phyloP scores from a whole-genome alignment of 371 early-diverging fungal genomes.

The Zancudomyces culisetae region DNA sequence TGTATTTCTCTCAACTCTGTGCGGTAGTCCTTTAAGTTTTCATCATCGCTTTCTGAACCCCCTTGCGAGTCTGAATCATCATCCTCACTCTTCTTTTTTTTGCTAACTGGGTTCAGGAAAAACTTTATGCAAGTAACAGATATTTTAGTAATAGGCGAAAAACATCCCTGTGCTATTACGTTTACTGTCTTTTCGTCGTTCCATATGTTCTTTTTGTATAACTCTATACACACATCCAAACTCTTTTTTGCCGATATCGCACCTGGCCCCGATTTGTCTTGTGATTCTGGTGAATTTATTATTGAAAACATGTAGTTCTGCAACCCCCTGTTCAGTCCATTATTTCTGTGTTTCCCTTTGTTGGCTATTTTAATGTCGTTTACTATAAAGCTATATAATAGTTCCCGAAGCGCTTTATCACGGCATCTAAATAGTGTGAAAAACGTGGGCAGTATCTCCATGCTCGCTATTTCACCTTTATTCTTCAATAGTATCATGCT shows the following conservation, averaged over 20 bases:
- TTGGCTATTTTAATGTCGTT: slow-evolving; percentile 84
- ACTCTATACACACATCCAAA: slow-evolving; percentile 84
- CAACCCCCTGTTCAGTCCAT: slow-evolving; percentile 83
- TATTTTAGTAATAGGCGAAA: slow-evolving; percentile 72
- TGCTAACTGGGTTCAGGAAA: slow-evolving; percentile 52
- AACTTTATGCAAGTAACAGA: slow-evolving; percentile 84
- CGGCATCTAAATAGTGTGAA: slow-evolving; percentile 81
- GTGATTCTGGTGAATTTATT: slow-evolving; percentile 34
- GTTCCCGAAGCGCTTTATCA: slow-evolving; percentile 73
- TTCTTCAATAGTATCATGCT: slow-evolving; percentile 78
- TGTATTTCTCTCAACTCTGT: slow-evolving; percentile 18
- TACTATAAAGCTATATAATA: slow-evolving; percentile 79
- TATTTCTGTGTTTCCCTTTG: slow-evolving; percentile 67
- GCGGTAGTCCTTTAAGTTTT: neutral
- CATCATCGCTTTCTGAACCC: slow-evolving; percentile 10
- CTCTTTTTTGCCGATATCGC: slow-evolving; percentile 83
- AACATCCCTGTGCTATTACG: slow-evolving; percentile 88
- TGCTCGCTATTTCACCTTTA: slow-evolving; percentile 46
- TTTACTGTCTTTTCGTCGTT: slow-evolving; percentile 94
- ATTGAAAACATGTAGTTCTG: slow-evolving; percentile 93
- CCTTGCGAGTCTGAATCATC: slow-evolving; percentile 39
- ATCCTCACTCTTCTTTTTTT: slow-evolving; percentile 44
- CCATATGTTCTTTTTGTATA: slow-evolving; percentile 90
- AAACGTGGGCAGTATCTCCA: slow-evolving; percentile 54
- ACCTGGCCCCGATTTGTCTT: slow-evolving; percentile 34